Conservation (phyloP, 2,329 filamentous ascomycete genomes). For the Pseudocercospora macadamiae region DNA sequence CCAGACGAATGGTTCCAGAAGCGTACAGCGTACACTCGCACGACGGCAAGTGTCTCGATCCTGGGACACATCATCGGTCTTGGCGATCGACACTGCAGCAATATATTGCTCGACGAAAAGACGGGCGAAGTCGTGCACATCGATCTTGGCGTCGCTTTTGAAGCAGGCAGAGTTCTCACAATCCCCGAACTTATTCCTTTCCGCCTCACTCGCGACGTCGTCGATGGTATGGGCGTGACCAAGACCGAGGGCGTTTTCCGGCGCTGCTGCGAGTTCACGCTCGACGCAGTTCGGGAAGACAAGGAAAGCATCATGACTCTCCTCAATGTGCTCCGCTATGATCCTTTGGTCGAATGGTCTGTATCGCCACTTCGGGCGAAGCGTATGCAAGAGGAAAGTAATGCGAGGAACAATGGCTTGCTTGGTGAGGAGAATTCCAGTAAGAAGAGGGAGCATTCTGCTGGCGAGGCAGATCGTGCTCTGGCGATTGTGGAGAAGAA, state of each 20-base stretch:
- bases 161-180: conserved; percentile 91
- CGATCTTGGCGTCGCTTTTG: conserved; percentile 94
- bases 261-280: conserved; percentile 96
- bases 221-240: conserved; percentile 95
- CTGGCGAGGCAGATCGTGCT: conserved; percentile 85
- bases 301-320: conserved; percentile 98
- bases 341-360: conserved; percentile 95
- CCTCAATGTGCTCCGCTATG: conserved; percentile 94
- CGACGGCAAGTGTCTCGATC: conserved; percentile 92
- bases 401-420: conserved; percentile 38
- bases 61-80: conserved; percentile 86
- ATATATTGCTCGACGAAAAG: conserved; percentile 87
- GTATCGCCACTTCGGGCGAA: conserved; percentile 71
- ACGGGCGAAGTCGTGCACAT: conserved; percentile 96
- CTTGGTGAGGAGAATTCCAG: conserved; percentile 18
- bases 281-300: conserved; percentile 92
- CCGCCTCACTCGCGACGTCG: conserved; percentile 87
- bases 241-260: conserved; percentile 95
- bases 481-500: conserved; percentile 95
- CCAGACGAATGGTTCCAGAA: conserved; percentile 95
- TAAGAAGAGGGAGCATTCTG: conserved; percentile 55
- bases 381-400: conserved; percentile 66
- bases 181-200: conserved; percentile 97
- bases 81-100: conserved; percentile 93
- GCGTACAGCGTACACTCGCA: conserved; percentile 87